Evolutionary conservation across 2,329 filamentous ascomycete species (phyloP).

Genomic region (Acrocalymma vagum): DNA sequence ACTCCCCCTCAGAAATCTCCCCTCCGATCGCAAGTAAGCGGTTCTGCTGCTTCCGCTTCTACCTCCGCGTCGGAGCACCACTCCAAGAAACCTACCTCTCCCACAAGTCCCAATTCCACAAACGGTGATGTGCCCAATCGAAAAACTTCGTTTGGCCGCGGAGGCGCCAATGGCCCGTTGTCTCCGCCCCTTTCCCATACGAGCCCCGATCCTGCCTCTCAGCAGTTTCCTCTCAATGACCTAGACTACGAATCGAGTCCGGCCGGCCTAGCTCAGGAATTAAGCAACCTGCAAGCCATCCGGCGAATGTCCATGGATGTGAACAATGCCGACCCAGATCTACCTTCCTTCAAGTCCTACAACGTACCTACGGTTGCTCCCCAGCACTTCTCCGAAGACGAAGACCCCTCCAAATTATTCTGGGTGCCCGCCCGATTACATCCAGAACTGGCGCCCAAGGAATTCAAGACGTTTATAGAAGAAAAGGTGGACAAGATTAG

Average conservation of each 20-base stretch:
- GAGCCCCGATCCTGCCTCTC: conserved; percentile 56
- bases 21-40: conserved; percentile 46
- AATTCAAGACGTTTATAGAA: conserved; percentile 96
- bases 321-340: conserved; percentile 72
- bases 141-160: conserved; percentile 20
- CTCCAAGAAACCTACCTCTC: conserved; percentile 11
- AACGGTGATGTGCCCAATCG: conserved; percentile 7
- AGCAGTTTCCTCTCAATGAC: conserved; percentile 78
- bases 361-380: conserved; percentile 74
- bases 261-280: conserved; percentile 87
- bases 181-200: conserved; percentile 51
- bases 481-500: conserved; percentile 91
- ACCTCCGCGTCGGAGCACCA: conserved; percentile 14
- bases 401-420: conserved; percentile 86
- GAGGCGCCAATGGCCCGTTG: conserved; percentile 28
- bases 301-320: conserved; percentile 96
- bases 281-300: conserved; percentile 90
- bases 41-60: conserved; percentile 7
- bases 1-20: conserved; percentile 52
- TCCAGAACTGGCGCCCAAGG: conserved; percentile 91
- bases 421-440: conserved; percentile 97
- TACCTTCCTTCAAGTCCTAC: conserved; percentile 72
- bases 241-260: conserved; percentile 91
- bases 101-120: conserved; percentile 28
- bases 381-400: conserved; percentile 73